phyloP scores from a whole-genome alignment of 768 basidiomycete genomes.

The Termitomyces sp. region DNA sequence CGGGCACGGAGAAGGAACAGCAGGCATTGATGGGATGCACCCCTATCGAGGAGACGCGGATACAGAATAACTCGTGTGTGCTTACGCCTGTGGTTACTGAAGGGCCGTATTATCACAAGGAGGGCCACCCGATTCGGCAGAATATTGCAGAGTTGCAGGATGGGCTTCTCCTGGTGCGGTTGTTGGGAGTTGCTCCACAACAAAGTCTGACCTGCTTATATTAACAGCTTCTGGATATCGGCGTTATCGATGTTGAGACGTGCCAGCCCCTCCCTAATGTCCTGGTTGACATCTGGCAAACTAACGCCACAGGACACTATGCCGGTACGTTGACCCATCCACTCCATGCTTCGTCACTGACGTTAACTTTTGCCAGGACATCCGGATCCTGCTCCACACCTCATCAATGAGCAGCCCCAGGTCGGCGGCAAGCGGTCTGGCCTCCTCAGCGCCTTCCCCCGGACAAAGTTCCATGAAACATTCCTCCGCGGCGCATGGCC shows the following conservation, averaged over 20 bases:
- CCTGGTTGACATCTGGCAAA: constrained; percentile 56
- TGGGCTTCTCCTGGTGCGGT: constrained; percentile 38
- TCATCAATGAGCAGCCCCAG: constrained; percentile 38
- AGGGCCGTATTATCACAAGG: constrained; percentile 48
- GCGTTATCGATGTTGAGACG: constrained; percentile 53
- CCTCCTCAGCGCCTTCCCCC: constrained; percentile 37
- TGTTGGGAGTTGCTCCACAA: not conserved
- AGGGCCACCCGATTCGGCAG: constrained; percentile 44
- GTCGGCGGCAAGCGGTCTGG: constrained; percentile 40
- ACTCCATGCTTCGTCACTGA: too few species aligned
- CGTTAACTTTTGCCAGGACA: constrained; percentile 26
- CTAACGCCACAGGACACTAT: constrained; percentile 50
- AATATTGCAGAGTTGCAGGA: constrained; percentile 51
- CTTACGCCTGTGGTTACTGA: constrained; percentile 48
- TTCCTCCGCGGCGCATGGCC: constrained; percentile 51
- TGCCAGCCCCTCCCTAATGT: constrained; percentile 50
- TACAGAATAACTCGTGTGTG: constrained; percentile 51
- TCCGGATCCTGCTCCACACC: constrained; percentile 37
- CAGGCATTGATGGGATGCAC: constrained; percentile 38
- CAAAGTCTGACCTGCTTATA: not conserved
- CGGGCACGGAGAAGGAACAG: constrained; percentile 19
- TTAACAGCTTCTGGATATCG: constrained; percentile 42
- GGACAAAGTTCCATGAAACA: constrained; percentile 34
- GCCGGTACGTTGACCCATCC: constrained; percentile 25
- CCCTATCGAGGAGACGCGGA: constrained; percentile 38